phyloP scores from a whole-genome alignment of 306 rosid species.

The Carpinus fangiana region DNA sequence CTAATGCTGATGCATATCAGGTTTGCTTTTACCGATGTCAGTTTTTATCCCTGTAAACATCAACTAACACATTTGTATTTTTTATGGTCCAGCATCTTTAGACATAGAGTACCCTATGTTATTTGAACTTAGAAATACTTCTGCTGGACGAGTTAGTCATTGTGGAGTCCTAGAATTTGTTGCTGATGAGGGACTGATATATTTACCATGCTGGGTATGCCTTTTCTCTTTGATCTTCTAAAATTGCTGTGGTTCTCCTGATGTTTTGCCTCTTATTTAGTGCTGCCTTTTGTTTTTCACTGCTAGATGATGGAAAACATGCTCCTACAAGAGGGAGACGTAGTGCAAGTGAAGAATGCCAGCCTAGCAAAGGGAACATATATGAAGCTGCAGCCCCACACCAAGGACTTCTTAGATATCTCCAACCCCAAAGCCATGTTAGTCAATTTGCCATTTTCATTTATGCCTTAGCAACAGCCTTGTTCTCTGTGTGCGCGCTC shows the following conservation, averaged over 20 bases:
- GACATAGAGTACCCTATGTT: conserved; percentile 56
- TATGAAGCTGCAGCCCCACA: conserved; percentile 64
- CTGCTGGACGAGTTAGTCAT: conserved; percentile 35
- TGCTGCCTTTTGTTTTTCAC: not conserved
- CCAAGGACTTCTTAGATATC: conserved; percentile 52
- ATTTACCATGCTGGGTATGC: conserved; percentile 50
- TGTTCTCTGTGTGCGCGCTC: not conserved
- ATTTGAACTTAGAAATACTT: conserved; percentile 48
- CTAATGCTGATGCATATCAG: not conserved
- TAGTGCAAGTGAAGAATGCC: conserved; percentile 40
- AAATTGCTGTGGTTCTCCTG: not conserved
- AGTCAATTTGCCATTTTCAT: conserved; percentile 20
- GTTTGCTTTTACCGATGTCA: not conserved
- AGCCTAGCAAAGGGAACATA: conserved; percentile 41
- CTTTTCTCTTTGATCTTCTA: not conserved
- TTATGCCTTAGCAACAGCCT: not conserved
- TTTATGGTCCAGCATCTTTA: conserved; percentile 36
- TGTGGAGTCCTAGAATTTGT: conserved; percentile 60
- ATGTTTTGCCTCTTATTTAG: conserved; percentile 12
- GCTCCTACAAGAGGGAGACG: conserved; percentile 50
- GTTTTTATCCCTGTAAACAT: not conserved
- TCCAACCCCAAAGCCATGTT: conserved; percentile 59
- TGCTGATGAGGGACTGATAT: conserved; percentile 49
- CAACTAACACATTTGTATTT: conserved; percentile 3
- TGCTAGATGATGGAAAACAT: conserved; percentile 60